Percentiles rank a stretch among this genome's conserved stretches.
Evolutionary conservation across 805 yeast species (phyloP).

Genomic region (Metschnikowia hibisci): DNA sequence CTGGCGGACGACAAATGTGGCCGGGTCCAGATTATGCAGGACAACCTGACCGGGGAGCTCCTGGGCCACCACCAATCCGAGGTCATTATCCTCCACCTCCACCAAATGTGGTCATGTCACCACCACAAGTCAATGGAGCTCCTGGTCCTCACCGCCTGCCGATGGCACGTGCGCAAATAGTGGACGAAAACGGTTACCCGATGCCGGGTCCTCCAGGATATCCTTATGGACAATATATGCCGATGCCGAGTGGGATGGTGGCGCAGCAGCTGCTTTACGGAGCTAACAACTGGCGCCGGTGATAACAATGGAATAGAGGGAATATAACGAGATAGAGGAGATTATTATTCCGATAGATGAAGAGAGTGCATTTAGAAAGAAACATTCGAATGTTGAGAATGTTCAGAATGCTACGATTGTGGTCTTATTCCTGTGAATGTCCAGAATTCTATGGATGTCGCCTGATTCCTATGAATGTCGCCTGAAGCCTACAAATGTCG

Average conservation of each 20-base stretch:
- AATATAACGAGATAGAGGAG: neutral
- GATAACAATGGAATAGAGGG: neutral
- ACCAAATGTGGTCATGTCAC: slow-evolving; percentile 14
- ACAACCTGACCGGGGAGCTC: slow-evolving; percentile 20
- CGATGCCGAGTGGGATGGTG: slow-evolving; percentile 31
- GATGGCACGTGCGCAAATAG: slow-evolving; percentile 11
- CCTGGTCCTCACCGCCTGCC: slow-evolving; percentile 18
- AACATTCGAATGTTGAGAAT: too few species aligned
- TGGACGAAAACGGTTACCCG: slow-evolving; percentile 15
- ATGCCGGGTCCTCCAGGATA: slow-evolving; percentile 31
- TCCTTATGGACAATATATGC: slow-evolving; percentile 36
- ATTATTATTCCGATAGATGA: neutral
- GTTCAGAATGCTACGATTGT: too few species aligned
- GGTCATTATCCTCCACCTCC: slow-evolving; percentile 16
- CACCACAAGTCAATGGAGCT: slow-evolving; percentile 10
- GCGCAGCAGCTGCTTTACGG: slow-evolving; percentile 22
- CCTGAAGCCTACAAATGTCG: too few species aligned
- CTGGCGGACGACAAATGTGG: slow-evolving; percentile 26
- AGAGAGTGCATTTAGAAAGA: too few species aligned
- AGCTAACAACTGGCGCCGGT: slow-evolving; percentile 17
- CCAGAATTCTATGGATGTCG: too few species aligned
- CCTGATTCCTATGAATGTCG: too few species aligned
- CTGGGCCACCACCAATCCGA: slow-evolving; percentile 15
- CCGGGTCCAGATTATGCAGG: slow-evolving; percentile 17
- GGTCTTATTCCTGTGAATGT: too few species aligned